Base-by-base conservation (phyloP, 139 green algal genomes). In the Astrephomene gubernaculifera region DNA sequence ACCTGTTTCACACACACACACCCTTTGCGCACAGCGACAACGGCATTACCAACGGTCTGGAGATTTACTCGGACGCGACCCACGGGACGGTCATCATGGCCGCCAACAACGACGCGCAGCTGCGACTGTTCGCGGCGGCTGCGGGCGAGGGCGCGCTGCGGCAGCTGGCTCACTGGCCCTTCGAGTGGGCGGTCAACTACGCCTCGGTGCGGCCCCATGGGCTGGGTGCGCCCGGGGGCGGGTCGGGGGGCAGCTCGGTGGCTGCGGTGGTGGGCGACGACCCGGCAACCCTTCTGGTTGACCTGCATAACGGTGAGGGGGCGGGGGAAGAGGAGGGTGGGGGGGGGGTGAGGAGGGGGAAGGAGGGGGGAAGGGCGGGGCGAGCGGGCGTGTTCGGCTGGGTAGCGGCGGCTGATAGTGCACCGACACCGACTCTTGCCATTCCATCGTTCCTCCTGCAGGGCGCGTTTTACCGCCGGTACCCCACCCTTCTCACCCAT, bases 31-130 rank as follows among this genome's bases (percentile, higher is more conserved):
- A 25, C 86, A 92, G 87, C 64, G 96, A 98, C 45, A 99, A 98
- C 78, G 94, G 93, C 67, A 99, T 99, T 90, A 99, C 96, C 1
- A 99, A 99, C 83, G 96, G 92, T 4, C 91, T 99, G 2, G 97
- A 98, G 85, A 89, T 98, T 36, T 96, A 92, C 54, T n/a, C 71
- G 31, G 70, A 53, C 35, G 57, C 35, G 29, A 9, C 49, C 22
- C 53, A 45, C 24, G 79, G 73, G 52, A 81, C 67, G 21, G 85
- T 85, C 61, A 54, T 97, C 35, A 72, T 98, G 73, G 90, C 92
- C 43, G 93, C 92, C 79, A 99, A 98, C 92, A 99, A 99, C 83
- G 97, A 99, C 61, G 10, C 67, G 31, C 38, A 79, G 83, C 43
- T 87, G 65, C 70, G 60, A 21, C 74, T 82, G 4, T 87, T 87